A percentile compares a stretch with the other conserved stretches of the same genome.
These are phyloP conservation scores for Lactarius quietus DNA, from an alignment of 768 basidiomycete genomes.

Conservation along the genomic window DNA sequence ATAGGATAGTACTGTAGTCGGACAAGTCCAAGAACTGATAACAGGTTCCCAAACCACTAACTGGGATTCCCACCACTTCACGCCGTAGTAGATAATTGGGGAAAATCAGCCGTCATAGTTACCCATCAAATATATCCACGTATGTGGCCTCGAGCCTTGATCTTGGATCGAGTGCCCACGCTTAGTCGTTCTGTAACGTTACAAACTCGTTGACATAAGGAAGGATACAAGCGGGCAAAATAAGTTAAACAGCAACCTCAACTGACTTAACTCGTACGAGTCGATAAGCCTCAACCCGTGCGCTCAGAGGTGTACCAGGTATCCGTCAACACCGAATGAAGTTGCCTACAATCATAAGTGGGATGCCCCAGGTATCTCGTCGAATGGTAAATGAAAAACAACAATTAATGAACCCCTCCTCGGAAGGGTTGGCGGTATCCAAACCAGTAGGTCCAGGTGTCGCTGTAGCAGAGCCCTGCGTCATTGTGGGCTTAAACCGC, in stretches of 20 bases:
- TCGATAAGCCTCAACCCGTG: neutral
- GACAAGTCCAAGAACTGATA: no score
- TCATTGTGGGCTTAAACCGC: slow-evolving; percentile 67
- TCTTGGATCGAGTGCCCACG: neutral
- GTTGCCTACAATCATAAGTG: slow-evolving; percentile 88
- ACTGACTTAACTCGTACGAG: neutral
- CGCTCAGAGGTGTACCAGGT: neutral
- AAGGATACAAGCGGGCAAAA: neutral
- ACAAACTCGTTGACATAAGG: neutral
- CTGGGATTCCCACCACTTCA: no score
- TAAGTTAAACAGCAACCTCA: neutral
- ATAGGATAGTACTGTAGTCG: no score
- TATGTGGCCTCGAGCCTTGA: no score
- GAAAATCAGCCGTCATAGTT: no score
- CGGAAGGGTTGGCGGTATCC: slow-evolving; percentile 36
- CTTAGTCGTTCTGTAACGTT: neutral
- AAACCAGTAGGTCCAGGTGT: slow-evolving; percentile 28
- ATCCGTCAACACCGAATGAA: slow-evolving; percentile 55
- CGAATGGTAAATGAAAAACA: slow-evolving; percentile 92
- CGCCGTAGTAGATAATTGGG: no score
- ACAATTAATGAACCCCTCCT: slow-evolving; percentile 79
- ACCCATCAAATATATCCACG: no score
- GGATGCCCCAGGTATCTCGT: slow-evolving; percentile 80
- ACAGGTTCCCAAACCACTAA: no score
- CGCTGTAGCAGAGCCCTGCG: slow-evolving; percentile 37